These are phyloP conservation scores for Microbotryum lychnidis-dioicae DNA, from an alignment of 1,284 basidiomycete species.

Conservation along the genomic window DNA sequence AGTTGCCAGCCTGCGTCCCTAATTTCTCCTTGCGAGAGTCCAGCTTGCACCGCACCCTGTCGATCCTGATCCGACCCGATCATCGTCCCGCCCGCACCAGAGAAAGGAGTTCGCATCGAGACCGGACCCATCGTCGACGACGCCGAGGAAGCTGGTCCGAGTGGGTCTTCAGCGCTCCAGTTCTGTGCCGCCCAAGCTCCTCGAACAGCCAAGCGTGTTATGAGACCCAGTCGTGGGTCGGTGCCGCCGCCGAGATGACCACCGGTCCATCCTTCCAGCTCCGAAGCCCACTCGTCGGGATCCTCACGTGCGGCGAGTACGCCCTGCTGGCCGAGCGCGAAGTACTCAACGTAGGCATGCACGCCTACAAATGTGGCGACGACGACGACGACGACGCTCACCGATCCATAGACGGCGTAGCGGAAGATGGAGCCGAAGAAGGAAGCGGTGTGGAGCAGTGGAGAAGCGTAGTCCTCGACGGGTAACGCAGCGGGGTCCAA, in stretches of 20 bases:
- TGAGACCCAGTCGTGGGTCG: slow-evolving; percentile 30
- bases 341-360: slow-evolving; percentile 35
- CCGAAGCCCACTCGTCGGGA: slow-evolving; percentile 27
- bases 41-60: neutral
- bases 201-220: slow-evolving; percentile 29
- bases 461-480: slow-evolving; percentile 30
- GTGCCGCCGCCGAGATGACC: slow-evolving; percentile 32
- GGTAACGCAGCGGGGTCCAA: slow-evolving; percentile 21
- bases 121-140: slow-evolving; percentile 1
- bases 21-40: slow-evolving; percentile 9
- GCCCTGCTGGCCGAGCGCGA: slow-evolving; percentile 14
- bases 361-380: slow-evolving; percentile 19
- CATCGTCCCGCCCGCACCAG: slow-evolving; percentile 7
- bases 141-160: slow-evolving; percentile 1
- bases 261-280: slow-evolving; percentile 32
- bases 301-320: slow-evolving; percentile 2
- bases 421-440: slow-evolving; percentile 29
- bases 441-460: slow-evolving; percentile 25
- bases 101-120: neutral
- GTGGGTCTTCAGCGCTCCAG: slow-evolving; percentile 22
- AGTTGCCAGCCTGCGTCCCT: slow-evolving; percentile 31
- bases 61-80: slow-evolving; percentile 4
- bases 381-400: slow-evolving; percentile 24
- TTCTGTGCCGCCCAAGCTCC: slow-evolving; percentile 33
- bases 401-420: slow-evolving; percentile 29